Conservation (phyloP, 1,284 basidiomycete species). For the Leccinum brunneo-olivaceum region DNA sequence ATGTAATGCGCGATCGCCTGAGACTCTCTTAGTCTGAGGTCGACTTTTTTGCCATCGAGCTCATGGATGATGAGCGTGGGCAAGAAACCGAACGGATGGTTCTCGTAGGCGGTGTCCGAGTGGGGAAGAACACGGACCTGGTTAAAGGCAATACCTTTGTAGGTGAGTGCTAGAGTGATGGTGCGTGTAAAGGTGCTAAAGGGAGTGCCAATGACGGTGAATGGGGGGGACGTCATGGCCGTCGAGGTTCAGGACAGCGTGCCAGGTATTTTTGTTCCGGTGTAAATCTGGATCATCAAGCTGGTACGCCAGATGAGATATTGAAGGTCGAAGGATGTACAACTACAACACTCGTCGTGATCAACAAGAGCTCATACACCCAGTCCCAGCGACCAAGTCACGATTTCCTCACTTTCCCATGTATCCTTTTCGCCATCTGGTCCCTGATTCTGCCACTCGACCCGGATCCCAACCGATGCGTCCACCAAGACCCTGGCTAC, state of each 20-base stretch:
- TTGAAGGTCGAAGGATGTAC: no score
- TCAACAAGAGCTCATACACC: conserved; percentile 15
- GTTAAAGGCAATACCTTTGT: conserved; percentile 25
- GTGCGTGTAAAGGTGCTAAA: conserved; percentile 31
- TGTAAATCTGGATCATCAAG: neutral
- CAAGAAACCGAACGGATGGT: conserved; percentile 30
- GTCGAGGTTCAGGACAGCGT: no score
- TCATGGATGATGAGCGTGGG: conserved; percentile 28
- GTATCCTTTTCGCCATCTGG: conserved; percentile 16
- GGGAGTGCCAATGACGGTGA: conserved; percentile 29
- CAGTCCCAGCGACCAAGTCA: conserved; percentile 20
- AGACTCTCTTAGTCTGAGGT: conserved; percentile 27
- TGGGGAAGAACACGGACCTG: conserved; percentile 25
- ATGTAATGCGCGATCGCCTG: conserved; percentile 26
- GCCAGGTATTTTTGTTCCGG: neutral
- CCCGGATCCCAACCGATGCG: conserved; percentile 22
- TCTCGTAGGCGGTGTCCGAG: conserved; percentile 24
- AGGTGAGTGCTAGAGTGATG: conserved; percentile 25
- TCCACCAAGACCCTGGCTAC: conserved; percentile 24
- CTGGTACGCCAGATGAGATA: no score
- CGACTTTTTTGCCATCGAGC: conserved; percentile 17
- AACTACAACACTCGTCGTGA: neutral
- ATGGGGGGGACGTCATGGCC: conserved; percentile 18
- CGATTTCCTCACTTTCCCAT: conserved; percentile 26
- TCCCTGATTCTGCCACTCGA: conserved; percentile 23